Percentiles rank a stretch among this genome's conserved stretches.
phyloP scores from a whole-genome alignment of 768 basidiomycete species.

The Stropharia rugosoannulata region DNA sequence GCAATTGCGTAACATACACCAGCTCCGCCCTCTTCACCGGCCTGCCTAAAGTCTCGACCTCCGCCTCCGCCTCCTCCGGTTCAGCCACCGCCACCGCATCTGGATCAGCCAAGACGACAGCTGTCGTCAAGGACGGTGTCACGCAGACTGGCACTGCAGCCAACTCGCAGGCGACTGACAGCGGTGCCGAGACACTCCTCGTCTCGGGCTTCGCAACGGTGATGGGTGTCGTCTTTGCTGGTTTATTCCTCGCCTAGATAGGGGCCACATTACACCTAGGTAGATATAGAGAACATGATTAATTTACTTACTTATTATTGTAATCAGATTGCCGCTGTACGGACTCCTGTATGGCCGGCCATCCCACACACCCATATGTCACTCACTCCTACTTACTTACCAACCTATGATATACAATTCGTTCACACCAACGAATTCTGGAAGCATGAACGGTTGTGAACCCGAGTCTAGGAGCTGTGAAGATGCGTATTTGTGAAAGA shows the following conservation, averaged over 20 bases:
- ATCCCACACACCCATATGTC: no score
- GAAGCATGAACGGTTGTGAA: no score
- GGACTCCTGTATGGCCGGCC: no score
- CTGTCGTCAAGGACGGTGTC: neutral
- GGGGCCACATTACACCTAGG: neutral
- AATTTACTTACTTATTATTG: no score
- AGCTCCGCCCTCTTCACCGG: slow-evolving; percentile 30
- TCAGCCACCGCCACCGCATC: neutral
- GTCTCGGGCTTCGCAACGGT: slow-evolving; percentile 8
- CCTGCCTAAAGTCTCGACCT: slow-evolving; percentile 14
- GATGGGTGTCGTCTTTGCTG: slow-evolving; percentile 18
- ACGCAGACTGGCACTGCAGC: slow-evolving; percentile 4
- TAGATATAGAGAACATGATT: no score
- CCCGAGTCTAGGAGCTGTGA: neutral
- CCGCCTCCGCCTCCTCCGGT: neutral
- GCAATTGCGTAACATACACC: slow-evolving; percentile 32
- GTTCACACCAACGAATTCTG: no score
- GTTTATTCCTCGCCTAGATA: slow-evolving; percentile 18
- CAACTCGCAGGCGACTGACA: neutral
- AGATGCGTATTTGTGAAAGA: neutral
- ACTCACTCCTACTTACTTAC: no score
- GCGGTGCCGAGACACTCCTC: slow-evolving; percentile 6
- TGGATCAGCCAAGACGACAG: neutral
- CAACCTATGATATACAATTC: no score
- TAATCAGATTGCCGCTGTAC: no score